Evolutionary conservation across 192 early-diverging fungal species (phyloP), one percentile per base, ranked within the genome.

Genomic region (Borealophlyctis nickersoniae): DNA sequence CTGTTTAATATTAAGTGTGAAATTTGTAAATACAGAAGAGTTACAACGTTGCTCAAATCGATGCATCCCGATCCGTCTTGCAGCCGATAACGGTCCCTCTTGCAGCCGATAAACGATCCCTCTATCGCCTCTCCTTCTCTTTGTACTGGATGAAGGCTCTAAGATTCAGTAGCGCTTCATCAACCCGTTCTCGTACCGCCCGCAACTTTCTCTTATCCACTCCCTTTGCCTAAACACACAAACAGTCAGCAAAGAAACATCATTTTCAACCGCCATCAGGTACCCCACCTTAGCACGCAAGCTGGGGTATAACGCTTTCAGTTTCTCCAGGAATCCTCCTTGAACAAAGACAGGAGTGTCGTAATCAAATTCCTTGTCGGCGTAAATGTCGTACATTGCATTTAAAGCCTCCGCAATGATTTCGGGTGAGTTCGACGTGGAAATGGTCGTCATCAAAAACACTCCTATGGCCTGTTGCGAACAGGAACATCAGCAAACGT

Each of bases 91-190:
- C n/a, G n/a, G n/a, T n/a, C n/a, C n/a, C n/a, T n/a, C n/a, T n/a
- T n/a, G n/a, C n/a, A n/a, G n/a, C n/a, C n/a, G n/a, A n/a, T n/a
- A n/a, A n/a, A n/a, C n/a, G n/a, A n/a, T n/a, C n/a, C n/a, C n/a
- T n/a, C n/a, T n/a, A n/a, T n/a, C n/a, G n/a, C n/a, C 65, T 24
- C 75, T 96, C 95, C 4, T 73, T 76, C 35, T 84, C 80, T 77
- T 98, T 96, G 77, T 96, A 98, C 49, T 85, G 78, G 31, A 98
- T 83, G 77, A 98, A 98, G 11, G 85, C 89, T 27, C 83, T 73
- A 58, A 95, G 67, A 71, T 96, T 98, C 62, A 81, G 62, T 29
- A 87, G 69, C 4, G 85, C 91, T 68, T 93, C 87, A 51, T 96
- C 93, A 19, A 79, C 86, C 14, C 91, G 84, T 49, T 86, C 80